Evolutionary conservation across 805 yeast genomes (phyloP).

Genomic region (Nakazawaea populi): DNA sequence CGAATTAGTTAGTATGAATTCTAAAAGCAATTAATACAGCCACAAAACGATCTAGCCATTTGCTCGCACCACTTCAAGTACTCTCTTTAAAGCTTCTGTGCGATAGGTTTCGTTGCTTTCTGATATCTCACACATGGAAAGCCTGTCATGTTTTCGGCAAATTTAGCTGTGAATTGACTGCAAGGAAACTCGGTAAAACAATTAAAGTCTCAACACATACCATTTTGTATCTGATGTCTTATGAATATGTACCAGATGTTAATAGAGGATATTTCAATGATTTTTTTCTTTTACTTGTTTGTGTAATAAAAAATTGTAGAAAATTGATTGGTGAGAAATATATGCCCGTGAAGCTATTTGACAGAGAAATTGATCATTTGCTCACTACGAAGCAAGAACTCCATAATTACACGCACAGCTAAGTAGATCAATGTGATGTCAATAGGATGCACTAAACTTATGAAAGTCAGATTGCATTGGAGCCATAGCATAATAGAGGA

Average conservation of each 20-base stretch:
- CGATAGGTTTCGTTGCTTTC: too few species aligned
- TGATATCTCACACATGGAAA: too few species aligned
- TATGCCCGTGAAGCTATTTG: conserved; percentile 2
- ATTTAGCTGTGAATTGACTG: background rate
- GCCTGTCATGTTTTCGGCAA: too few species aligned
- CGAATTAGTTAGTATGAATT: background rate
- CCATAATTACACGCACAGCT: too few species aligned
- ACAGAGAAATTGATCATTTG: background rate
- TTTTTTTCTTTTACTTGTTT: conserved; percentile 1
- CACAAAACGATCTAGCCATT: background rate
- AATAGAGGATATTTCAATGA: background rate
- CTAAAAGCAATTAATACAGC: background rate
- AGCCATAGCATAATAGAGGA: too few species aligned
- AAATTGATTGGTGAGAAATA: conserved; percentile 10
- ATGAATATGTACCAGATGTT: too few species aligned
- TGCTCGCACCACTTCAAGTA: too few species aligned
- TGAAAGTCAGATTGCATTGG: too few species aligned
- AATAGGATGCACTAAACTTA: too few species aligned
- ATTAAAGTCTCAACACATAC: background rate
- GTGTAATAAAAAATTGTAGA: conserved; percentile 2
- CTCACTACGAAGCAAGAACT: background rate
- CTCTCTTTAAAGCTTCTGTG: too few species aligned
- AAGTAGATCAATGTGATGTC: too few species aligned
- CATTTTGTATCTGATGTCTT: background rate
- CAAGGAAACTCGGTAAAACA: background rate